phyloP scores from a whole-genome alignment of 441 rosid species.

The Theobroma grandiflorum region DNA sequence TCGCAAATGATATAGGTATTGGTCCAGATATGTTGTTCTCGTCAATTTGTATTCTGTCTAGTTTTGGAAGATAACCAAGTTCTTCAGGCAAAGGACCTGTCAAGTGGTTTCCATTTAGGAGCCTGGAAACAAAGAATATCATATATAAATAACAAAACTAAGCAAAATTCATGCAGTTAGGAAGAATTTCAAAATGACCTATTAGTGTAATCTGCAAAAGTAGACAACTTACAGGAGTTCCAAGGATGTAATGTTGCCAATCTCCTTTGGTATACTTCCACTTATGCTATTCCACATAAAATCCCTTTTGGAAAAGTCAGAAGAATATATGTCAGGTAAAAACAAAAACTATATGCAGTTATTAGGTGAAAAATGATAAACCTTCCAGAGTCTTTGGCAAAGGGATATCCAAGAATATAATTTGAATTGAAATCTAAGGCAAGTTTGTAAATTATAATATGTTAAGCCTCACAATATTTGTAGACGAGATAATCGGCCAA shows the following conservation, averaged over 20 bases:
- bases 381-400: background rate
- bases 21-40: constrained; percentile 86
- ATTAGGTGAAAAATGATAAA: constrained; percentile 1
- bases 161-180: constrained; percentile 4
- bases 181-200: constrained; percentile 3
- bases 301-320: constrained; percentile 55
- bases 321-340: constrained; percentile 32
- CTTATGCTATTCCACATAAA: constrained; percentile 93
- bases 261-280: constrained; percentile 92
- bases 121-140: constrained; percentile 59
- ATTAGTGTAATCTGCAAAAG: too few relatives aligned
- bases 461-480: constrained; percentile 64
- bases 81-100: constrained; percentile 85
- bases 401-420: background rate
- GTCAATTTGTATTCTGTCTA: constrained; percentile 96
- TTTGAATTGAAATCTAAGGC: background rate
- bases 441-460: background rate
- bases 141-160: constrained; percentile 30
- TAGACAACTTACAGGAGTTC: constrained; percentile 73
- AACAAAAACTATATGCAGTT: constrained; percentile 12
- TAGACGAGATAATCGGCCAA: constrained; percentile 71
- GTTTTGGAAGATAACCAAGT: constrained; percentile 83
- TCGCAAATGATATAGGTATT: constrained; percentile 80
- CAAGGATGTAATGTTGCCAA: constrained; percentile 79
- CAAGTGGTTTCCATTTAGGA: constrained; percentile 83